Evolutionary conservation across 2,329 filamentous ascomycete genomes (phyloP), one percentile per base, ranked within the genome.

Genomic region (Plectosphaerella cucumerina): DNA sequence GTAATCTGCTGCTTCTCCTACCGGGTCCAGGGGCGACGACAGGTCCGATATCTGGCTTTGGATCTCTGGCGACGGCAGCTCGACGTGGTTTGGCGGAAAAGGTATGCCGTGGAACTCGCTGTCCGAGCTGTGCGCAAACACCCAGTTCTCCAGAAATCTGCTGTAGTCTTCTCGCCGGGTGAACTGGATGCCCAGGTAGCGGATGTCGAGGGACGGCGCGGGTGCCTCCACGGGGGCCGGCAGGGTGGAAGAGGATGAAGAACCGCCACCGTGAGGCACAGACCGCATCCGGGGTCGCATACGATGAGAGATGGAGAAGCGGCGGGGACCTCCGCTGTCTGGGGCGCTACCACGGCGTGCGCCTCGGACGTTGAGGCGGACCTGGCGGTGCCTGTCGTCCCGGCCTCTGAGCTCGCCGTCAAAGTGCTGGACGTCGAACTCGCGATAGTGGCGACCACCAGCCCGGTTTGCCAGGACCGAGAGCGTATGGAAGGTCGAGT

Each of bases 161-260:
- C 62, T 66, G 51, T 75, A 78, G 55, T 74, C 73, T 57, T 74
- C 69, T 23, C 70, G 65, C 42, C 71, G 68, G 41, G 70, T 76
- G 55, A 79, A 79, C 49, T 78, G 75, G 42, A 79, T 70, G 6
- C 72, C 72, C 23, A 79, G 64, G 59, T 78, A 74, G 46, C 72
- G 70, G 46, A 79, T 74, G 52, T 76, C 73, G 15, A 72, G 58
- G 15, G 35, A 2, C 4, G 35, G 17, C 8, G 35, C 35, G 14
- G 17, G 15, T 14, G 35, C 15, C 15, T 37, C 35, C 6, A 14
- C 35, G 5, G 35, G 17, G 4, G 62, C 41, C 47, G 56, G 26
- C 6, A 37, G 15, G 39, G 51, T 60, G 54, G 52, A 51, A 2
- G 50, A 44, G 15, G 57, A 56, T 17, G 58, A 58, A 45, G 55